Percentiles rank a stretch among this genome's conserved stretches.
phyloP scores from a whole-genome alignment of 2,329 filamentous ascomycete genomes.

The Alternaria arborescens region DNA sequence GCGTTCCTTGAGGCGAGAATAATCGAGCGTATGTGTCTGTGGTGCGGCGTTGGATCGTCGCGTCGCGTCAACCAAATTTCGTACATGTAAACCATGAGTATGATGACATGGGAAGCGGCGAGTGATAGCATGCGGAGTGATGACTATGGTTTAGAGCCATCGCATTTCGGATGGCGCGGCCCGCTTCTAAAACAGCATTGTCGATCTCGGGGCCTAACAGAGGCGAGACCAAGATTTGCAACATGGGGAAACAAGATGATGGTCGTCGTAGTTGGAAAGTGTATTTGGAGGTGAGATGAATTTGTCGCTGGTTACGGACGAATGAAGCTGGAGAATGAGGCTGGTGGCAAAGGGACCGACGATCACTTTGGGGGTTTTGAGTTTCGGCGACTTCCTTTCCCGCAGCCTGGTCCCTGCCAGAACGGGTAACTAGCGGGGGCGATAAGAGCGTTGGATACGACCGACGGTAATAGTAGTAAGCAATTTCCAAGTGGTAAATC shows the following conservation, averaged over 20 bases:
- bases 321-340: background rate
- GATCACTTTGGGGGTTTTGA: background rate
- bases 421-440: conserved; percentile 4
- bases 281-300: background rate
- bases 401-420: conserved; percentile 2
- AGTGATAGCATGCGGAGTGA: background rate
- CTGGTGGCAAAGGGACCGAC: background rate
- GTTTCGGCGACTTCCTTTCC: conserved; percentile 9
- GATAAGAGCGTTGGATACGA: conserved; percentile 8
- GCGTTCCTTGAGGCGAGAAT: conserved; percentile 17
- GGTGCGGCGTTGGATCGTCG: conserved; percentile 4
- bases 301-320: background rate
- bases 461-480: conserved; percentile 5
- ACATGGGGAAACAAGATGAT: background rate
- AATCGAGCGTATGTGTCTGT: conserved; percentile 18
- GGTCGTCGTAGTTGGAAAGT: background rate
- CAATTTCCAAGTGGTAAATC: conserved; percentile 8
- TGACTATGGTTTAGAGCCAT: background rate
- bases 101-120: background rate
- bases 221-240: background rate
- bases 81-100: background rate
- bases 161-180: background rate
- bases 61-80: background rate
- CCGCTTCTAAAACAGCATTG: background rate
- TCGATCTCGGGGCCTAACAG: background rate